Conservation (phyloP, 2,329 filamentous ascomycete genomes). For the Sporothrix globosa region DNA sequence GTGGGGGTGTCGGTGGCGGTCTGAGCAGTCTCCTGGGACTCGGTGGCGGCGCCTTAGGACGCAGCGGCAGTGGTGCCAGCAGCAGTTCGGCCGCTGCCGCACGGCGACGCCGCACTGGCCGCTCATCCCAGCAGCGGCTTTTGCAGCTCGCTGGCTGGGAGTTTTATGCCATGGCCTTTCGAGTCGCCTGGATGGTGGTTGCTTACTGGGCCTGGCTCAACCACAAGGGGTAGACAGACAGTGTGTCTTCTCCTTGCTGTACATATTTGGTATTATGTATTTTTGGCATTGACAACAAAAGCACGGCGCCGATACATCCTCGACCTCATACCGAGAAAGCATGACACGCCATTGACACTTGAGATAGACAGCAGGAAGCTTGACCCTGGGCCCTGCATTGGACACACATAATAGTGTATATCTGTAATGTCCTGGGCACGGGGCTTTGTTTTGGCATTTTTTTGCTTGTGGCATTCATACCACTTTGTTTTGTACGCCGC, state of each 20-base stretch:
- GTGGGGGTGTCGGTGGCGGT: slow-evolving; percentile 11
- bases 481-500: too few species aligned
- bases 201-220: slow-evolving; percentile 69
- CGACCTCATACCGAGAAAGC: background rate
- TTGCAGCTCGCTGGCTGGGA: slow-evolving; percentile 55
- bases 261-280: background rate
- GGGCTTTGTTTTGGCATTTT: background rate
- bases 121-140: slow-evolving; percentile 2
- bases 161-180: slow-evolving; percentile 62
- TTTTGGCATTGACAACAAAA: background rate
- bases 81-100: slow-evolving; percentile 37
- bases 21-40: slow-evolving; percentile 8
- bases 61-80: slow-evolving; percentile 19
- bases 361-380: background rate
- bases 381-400: background rate
- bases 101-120: slow-evolving; percentile 47
- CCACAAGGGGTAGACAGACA: slow-evolving; percentile 53
- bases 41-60: slow-evolving; percentile 37
- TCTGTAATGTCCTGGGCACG: background rate
- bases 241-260: background rate
- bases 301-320: background rate
- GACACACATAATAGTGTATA: background rate
- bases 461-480: too few species aligned
- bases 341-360: background rate
- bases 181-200: slow-evolving; percentile 65